phyloP scores from a whole-genome alignment of 257 asterid species.

The Rehmannia glutinosa region DNA sequence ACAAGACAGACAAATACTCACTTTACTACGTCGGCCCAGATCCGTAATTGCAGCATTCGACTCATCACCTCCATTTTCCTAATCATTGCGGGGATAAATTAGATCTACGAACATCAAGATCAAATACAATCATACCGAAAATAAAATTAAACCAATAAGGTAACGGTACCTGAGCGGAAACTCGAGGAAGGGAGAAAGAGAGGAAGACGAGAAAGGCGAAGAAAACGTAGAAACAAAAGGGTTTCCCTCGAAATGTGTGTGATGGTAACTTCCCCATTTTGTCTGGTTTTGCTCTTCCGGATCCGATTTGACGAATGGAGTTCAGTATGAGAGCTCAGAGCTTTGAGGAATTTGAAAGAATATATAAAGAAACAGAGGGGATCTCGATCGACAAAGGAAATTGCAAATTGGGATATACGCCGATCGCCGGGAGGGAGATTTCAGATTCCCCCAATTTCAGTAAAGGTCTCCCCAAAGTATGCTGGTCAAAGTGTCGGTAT shows the following conservation, averaged over 20 bases:
- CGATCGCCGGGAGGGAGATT: not conserved
- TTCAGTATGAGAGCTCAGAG: not conserved
- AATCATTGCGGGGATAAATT: not conserved
- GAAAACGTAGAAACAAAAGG: constrained; percentile 9
- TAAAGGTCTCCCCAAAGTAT: constrained; percentile 9
- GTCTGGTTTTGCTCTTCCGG: not conserved
- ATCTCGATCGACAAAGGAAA: not conserved
- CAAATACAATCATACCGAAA: not conserved
- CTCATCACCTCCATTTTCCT: constrained; percentile 40
- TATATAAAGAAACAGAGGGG: not conserved
- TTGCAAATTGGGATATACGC: constrained; percentile 15
- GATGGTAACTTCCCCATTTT: constrained; percentile 5
- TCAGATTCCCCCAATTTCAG: constrained; percentile 12
- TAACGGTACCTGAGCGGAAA: constrained; percentile 27
- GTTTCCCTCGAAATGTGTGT: not conserved
- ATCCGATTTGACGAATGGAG: not conserved
- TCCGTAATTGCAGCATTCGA: constrained; percentile 28
- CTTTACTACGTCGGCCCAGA: constrained; percentile 71
- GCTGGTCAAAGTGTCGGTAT: not conserved
- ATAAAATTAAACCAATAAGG: not conserved
- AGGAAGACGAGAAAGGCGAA: constrained; percentile 16
- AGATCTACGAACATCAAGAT: constrained; percentile 8
- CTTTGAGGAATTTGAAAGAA: not conserved
- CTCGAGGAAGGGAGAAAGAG: not conserved
- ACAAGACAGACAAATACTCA: constrained; percentile 23